These are phyloP conservation scores for Choiromyces venosus DNA, from an alignment of 495 filamentous ascomycete species.

Conservation along the genomic window DNA sequence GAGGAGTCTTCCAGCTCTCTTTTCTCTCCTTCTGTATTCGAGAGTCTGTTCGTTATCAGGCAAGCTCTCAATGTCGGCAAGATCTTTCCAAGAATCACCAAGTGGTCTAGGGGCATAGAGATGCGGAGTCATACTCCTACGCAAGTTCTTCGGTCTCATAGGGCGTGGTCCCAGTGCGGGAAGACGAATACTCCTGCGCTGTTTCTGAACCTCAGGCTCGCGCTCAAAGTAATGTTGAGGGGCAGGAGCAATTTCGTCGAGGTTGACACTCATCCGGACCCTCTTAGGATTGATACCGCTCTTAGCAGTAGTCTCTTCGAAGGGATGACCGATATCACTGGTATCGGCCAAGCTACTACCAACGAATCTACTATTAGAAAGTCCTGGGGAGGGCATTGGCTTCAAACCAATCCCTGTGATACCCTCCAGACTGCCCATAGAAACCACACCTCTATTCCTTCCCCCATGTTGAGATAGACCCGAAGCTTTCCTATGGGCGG, in stretches of 20 bases:
- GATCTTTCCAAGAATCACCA: slow-evolving; percentile 30
- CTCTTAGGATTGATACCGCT: slow-evolving; percentile 5
- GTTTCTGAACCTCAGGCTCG: not conserved
- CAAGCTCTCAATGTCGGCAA: slow-evolving; percentile 18
- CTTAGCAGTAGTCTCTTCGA: slow-evolving; percentile 21
- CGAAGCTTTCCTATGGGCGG: slow-evolving; percentile 24
- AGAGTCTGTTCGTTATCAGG: slow-evolving; percentile 2
- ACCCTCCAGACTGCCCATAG: slow-evolving; percentile 34
- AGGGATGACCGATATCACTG: slow-evolving; percentile 21
- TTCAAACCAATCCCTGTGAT: slow-evolving; percentile 28
- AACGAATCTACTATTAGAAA: slow-evolving; percentile 20
- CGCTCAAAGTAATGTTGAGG: slow-evolving; percentile 7
- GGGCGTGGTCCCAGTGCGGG: slow-evolving; percentile 10
- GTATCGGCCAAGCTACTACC: slow-evolving; percentile 32
- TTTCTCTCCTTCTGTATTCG: slow-evolving; percentile 24
- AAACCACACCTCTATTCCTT: slow-evolving; percentile 22
- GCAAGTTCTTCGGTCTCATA: slow-evolving; percentile 29
- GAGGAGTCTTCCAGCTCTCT: slow-evolving; percentile 22
- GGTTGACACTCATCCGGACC: slow-evolving; percentile 22
- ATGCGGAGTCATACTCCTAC: slow-evolving; percentile 34
- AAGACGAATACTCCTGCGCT: not conserved
- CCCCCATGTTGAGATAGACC: not conserved
- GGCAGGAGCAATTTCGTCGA: slow-evolving; percentile 18
- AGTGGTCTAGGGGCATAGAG: slow-evolving; percentile 29
- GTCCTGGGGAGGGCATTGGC: slow-evolving; percentile 24